These are phyloP conservation scores for Gastrolobium bilobum DNA, from an alignment of 306 rosid species.

Conservation along the genomic window DNA sequence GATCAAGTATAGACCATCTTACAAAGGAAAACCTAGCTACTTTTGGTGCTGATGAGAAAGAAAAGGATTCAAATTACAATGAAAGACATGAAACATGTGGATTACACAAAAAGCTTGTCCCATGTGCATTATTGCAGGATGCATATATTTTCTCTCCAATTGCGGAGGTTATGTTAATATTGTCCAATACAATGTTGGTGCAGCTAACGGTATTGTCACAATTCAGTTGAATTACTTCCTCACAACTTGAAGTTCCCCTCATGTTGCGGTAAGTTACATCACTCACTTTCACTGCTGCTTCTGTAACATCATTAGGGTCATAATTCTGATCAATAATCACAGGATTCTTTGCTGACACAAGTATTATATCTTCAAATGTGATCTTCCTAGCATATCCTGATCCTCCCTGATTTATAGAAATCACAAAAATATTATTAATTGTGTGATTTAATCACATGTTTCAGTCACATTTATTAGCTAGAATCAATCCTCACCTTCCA, in stretches of 20 bases:
- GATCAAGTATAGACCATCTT: no score
- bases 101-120: not conserved
- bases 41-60: no score
- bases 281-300: slow-evolving; percentile 48
- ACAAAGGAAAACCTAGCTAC: no score
- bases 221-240: slow-evolving; percentile 34
- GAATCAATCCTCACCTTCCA: slow-evolving; percentile 44
- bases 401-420: slow-evolving; percentile 54
- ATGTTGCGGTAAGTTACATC: slow-evolving; percentile 49
- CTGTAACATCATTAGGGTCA: rapidly evolving
- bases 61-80: no score
- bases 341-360: slow-evolving; percentile 44
- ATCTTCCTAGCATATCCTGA: slow-evolving; percentile 62
- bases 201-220: slow-evolving; percentile 46
- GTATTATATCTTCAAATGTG: slow-evolving; percentile 51
- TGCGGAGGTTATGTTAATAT: slow-evolving; percentile 22
- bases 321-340: slow-evolving; percentile 51
- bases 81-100: slow-evolving; percentile 52
- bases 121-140: slow-evolving; percentile 45
- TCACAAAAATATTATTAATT: not conserved
- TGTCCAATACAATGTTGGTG: slow-evolving; percentile 38
- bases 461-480: not conserved
- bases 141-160: slow-evolving; percentile 2
- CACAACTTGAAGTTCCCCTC: slow-evolving; percentile 47
- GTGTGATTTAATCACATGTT: not conserved